These are phyloP conservation scores for Aspergillus sp. DNA, from an alignment of 2,329 filamentous ascomycete genomes.

Conservation along the genomic window DNA sequence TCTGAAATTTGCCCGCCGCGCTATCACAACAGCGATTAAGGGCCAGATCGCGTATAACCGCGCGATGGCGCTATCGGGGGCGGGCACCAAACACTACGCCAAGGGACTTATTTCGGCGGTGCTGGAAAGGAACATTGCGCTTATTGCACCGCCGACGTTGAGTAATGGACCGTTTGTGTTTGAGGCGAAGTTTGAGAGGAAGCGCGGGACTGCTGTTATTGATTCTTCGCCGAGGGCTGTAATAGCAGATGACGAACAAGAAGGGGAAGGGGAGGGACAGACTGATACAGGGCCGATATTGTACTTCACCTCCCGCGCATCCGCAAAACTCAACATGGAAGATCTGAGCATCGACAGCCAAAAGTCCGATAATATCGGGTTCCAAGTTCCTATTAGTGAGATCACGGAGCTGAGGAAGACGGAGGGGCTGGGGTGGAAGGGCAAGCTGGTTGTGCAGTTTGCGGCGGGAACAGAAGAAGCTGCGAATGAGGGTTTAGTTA, in stretches of 20 bases:
- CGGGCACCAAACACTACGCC: neutral
- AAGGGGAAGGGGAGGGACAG: too few relatives aligned
- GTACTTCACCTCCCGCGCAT: slow-evolving; percentile 53
- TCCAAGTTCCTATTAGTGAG: slow-evolving; percentile 69
- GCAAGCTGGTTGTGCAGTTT: slow-evolving; percentile 80
- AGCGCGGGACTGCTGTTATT: slow-evolving; percentile 72
- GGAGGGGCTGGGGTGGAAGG: slow-evolving; percentile 81
- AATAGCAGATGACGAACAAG: too few relatives aligned
- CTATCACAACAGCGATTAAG: slow-evolving; percentile 62
- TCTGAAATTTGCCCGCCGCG: slow-evolving; percentile 62
- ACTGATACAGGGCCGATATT: slow-evolving; percentile 40
- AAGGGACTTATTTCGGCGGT: slow-evolving; percentile 29
- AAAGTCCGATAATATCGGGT: slow-evolving; percentile 59
- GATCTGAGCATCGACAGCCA: slow-evolving; percentile 50
- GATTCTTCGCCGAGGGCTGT: slow-evolving; percentile 33
- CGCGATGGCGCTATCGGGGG: slow-evolving; percentile 1
- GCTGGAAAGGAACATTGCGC: slow-evolving; percentile 59
- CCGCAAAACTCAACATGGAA: slow-evolving; percentile 1
- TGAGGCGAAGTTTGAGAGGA: slow-evolving; percentile 67
- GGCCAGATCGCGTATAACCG: slow-evolving; percentile 49
- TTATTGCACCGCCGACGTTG: neutral
- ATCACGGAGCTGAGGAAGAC: slow-evolving; percentile 75
- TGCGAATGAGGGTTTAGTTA: slow-evolving; percentile 63
- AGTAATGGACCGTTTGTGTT: slow-evolving; percentile 72
- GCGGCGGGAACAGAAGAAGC: slow-evolving; percentile 57